A percentile compares a stretch with the other conserved stretches of the same genome.
Conservation (phyloP, 2,329 filamentous ascomycete species). For the Fusarium odoratissimum region DNA sequence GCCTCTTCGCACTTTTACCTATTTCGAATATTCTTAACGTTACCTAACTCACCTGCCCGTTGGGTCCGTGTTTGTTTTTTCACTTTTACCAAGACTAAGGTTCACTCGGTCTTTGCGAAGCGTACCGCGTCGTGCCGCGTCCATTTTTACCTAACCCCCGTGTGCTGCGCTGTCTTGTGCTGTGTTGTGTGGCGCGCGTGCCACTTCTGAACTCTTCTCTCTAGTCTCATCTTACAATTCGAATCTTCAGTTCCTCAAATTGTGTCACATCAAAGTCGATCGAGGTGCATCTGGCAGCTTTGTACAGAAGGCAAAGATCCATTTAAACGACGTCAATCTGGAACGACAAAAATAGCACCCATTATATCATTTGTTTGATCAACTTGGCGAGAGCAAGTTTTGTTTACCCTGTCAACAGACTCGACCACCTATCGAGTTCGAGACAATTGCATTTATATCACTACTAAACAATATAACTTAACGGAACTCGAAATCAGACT, state of each 20-base stretch:
- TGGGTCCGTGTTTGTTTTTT: constrained; percentile 6
- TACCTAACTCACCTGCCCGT: not conserved
- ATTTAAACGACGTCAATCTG: constrained; percentile 6
- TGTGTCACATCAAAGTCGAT: not conserved
- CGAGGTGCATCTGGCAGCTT: constrained; percentile 4
- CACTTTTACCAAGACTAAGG: constrained; percentile 1
- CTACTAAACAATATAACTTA: not conserved
- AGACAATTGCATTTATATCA: not conserved
- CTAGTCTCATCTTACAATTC: constrained; percentile 6
- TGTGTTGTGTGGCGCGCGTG: constrained; percentile 4
- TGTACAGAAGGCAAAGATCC: not conserved
- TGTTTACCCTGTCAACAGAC: constrained; percentile 24
- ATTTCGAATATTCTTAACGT: constrained; percentile 3
- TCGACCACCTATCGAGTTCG: not conserved
- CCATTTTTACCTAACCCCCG: not conserved
- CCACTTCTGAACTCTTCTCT: constrained; percentile 7
- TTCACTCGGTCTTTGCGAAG: constrained; percentile 9
- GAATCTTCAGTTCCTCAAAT: not conserved
- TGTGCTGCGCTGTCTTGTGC: not conserved
- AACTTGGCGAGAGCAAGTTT: constrained; percentile 25
- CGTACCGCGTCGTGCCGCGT: constrained; percentile 34
- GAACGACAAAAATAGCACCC: constrained; percentile 29
- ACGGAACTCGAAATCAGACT: not conserved
- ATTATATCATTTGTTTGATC: constrained; percentile 15
- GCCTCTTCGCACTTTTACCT: constrained; percentile 26